Percentiles rank a stretch among this genome's conserved stretches.
These are phyloP conservation scores for Curvularia lunata DNA, from an alignment of 2,329 filamentous ascomycete genomes.

Conservation along the genomic window DNA sequence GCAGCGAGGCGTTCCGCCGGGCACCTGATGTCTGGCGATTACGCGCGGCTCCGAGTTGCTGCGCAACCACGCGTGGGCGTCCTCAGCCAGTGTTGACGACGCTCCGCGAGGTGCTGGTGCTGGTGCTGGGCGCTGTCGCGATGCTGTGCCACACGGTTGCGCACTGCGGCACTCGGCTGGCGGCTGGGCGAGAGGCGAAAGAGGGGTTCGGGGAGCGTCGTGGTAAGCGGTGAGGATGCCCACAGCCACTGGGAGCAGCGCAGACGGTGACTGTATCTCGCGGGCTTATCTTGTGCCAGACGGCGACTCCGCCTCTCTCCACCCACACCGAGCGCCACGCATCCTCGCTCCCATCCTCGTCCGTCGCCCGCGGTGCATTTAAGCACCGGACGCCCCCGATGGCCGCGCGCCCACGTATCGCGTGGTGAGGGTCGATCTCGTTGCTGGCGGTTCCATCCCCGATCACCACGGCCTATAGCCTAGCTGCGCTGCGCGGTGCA, in stretches of 20 bases:
- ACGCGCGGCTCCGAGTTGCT: constrained; percentile 2
- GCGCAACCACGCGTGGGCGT: not conserved
- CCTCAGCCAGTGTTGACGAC: not conserved
- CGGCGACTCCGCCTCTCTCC: constrained; percentile 21
- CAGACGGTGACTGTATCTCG: not conserved
- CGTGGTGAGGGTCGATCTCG: constrained; percentile 6
- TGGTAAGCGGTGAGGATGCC: constrained; percentile 13
- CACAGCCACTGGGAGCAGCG: constrained; percentile 6
- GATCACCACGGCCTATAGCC: constrained; percentile 5
- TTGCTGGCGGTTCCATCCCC: constrained; percentile 8
- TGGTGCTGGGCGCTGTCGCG: not conserved
- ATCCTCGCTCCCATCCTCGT: not conserved
- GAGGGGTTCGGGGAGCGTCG: not conserved
- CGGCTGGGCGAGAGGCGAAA: constrained; percentile 1
- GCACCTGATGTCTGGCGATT: constrained; percentile 13
- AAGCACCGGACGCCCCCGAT: constrained; percentile 8
- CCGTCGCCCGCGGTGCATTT: constrained; percentile 6
- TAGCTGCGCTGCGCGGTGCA: not conserved
- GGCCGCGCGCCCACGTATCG: not conserved
- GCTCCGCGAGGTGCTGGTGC: not conserved
- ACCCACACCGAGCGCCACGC: constrained; percentile 4
- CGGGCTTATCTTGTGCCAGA: constrained; percentile 20
- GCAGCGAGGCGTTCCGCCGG: not conserved
- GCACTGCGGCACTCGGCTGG: constrained; percentile 7
- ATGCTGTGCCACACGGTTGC: constrained; percentile 22